Evolutionary conservation across 139 green algal genomes (phyloP).

Genomic region (Trebouxia sp.): DNA sequence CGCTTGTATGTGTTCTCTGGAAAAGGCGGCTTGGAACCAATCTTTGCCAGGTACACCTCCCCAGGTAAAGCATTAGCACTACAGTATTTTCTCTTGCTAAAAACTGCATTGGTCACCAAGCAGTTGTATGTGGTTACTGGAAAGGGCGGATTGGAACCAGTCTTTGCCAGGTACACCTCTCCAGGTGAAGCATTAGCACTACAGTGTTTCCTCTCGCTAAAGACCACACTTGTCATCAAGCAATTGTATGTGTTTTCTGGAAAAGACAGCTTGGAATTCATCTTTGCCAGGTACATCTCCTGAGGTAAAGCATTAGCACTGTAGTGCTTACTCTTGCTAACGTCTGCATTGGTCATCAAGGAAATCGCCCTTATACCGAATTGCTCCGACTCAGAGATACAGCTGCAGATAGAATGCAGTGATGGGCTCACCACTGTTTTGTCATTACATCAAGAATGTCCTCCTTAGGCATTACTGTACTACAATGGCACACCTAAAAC

Average conservation of each 20-base stretch:
- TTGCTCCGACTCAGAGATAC: no score
- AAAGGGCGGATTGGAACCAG: slow-evolving; percentile 28
- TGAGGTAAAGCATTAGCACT: neutral
- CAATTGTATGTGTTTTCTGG: neutral
- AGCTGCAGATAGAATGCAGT: no score
- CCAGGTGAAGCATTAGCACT: neutral
- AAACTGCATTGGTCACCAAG: no score
- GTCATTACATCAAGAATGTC: no score
- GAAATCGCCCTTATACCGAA: no score
- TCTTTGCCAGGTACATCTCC: slow-evolving; percentile 41
- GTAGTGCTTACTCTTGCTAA: neutral
- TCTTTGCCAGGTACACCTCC: slow-evolving; percentile 41
- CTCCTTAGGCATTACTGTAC: no score
- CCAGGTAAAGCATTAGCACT: neutral
- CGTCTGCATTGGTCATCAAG: no score
- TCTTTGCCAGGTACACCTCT: slow-evolving; percentile 42
- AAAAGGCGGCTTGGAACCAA: slow-evolving; percentile 30
- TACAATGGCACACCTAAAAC: no score
- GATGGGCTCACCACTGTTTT: no score
- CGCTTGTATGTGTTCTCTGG: slow-evolving; percentile 65
- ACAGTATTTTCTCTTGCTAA: neutral
- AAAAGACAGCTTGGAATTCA: slow-evolving; percentile 29
- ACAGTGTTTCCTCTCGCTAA: neutral
- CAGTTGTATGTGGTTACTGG: neutral
- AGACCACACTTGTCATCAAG: no score